Percentiles rank a stretch among this genome's conserved stretches.
Conservation (phyloP, 1,284 basidiomycete species). For the Trichosporon faecale region DNA sequence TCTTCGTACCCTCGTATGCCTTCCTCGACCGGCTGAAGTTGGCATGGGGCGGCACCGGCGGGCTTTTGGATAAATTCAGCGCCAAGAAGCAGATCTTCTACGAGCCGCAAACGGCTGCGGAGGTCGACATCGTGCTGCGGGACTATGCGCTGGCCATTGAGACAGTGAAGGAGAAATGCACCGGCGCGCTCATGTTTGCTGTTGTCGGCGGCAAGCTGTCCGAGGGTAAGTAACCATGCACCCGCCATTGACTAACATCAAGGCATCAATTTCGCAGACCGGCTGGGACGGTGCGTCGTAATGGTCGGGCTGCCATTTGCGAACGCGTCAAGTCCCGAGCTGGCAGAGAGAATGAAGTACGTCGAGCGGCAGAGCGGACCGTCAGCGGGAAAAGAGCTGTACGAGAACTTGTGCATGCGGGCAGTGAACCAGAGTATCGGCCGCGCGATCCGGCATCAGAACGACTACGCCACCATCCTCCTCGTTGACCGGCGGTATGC, state of each 20-base stretch:
- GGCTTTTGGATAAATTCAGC: slow-evolving; percentile 62
- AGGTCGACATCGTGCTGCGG: slow-evolving; percentile 73
- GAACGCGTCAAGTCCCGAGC: slow-evolving; percentile 82
- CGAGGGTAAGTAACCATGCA: slow-evolving; percentile 59
- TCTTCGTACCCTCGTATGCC: slow-evolving; percentile 90
- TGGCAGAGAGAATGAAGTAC: slow-evolving; percentile 86
- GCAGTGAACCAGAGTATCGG: slow-evolving; percentile 96
- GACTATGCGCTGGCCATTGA: slow-evolving; percentile 68
- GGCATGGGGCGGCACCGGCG: slow-evolving; percentile 63
- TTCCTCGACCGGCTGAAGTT: slow-evolving; percentile 69
- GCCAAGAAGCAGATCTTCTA: slow-evolving; percentile 81
- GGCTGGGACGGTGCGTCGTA: slow-evolving; percentile 81
- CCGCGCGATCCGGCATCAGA: slow-evolving; percentile 79
- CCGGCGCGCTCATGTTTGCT: slow-evolving; percentile 61
- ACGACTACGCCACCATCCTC: slow-evolving; percentile 77
- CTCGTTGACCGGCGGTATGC: slow-evolving; percentile 80
- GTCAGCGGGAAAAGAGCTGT: slow-evolving; percentile 77
- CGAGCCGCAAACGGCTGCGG: slow-evolving; percentile 73
- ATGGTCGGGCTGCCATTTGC: slow-evolving; percentile 92
- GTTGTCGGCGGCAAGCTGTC: slow-evolving; percentile 96
- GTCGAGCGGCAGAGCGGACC: slow-evolving; percentile 60
- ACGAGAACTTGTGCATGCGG: slow-evolving; percentile 93
- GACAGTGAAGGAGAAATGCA: slow-evolving; percentile 10
- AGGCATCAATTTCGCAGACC: slow-evolving; percentile 87
- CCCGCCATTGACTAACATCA: background rate